Base-by-base conservation (phyloP, 2,329 filamentous ascomycete genomes). In the Fusarium sublunatum region DNA sequence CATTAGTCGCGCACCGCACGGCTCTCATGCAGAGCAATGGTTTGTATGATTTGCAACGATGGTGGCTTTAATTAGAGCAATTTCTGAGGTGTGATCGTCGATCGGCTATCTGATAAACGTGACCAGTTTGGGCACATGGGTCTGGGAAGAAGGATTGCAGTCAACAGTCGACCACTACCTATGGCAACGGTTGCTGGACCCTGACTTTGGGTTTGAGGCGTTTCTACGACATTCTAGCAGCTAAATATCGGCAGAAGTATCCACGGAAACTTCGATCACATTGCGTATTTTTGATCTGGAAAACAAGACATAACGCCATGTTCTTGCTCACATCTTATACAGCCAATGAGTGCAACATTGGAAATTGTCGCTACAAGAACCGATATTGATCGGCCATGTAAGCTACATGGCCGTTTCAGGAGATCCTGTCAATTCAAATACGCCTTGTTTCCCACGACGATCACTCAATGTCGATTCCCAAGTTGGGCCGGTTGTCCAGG, bases 101-200 rank as follows among this genome's bases (percentile, higher is more conserved):
- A 65, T 70, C 68, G 68, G 64, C 57, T 68, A 70, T 70, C 68
- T 68, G 59, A 55, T 45, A 49, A 61, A 58, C 49, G 58, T 66
- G 54, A 53, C 44, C 51, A 57, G 36, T 57, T 46, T 43, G 29
- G 42, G 46, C 44, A 47, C 55, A 64, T 53, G 55, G 55, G 32
- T 49, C 43, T 57, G 26, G 44, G 49, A 57, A 43, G 54, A 43
- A 48, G 31, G 12, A 34, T 52, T 62, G 43, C 40, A 31, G 49
- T 64, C 57, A 54, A 29, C 29, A 41, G 24, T 41, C 41, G 12
- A 34, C 38, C 3, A 19, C 19, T 19, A 45, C 25, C 50, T 44
- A 36, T 54, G 31, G 35, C 38, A 45, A 53, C 48, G 35, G 38
- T 9, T 43, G 41, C 41, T 58, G 38, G 31, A 36, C 44, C 29